Base-by-base conservation (phyloP, 805 yeast genomes). In the Lachancea quebecensis region DNA sequence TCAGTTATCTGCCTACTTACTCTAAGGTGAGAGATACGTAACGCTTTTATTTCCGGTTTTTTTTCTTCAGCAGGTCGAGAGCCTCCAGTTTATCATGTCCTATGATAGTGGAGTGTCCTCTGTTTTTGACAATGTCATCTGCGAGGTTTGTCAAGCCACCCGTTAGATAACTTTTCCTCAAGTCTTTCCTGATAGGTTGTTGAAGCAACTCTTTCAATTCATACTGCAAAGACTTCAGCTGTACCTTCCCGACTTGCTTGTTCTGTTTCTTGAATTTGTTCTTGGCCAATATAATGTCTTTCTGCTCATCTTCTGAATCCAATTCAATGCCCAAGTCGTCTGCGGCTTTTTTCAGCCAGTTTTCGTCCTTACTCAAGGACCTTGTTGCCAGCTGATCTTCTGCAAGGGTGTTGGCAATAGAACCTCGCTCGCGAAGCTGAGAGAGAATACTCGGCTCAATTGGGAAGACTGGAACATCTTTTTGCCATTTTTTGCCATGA, bases 271-370 rank as follows among this genome's bases (percentile, higher is more conserved):
- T 75, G 46, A 72, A 72, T 54, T 85, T 75, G 57, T 78, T 82
- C 58, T 80, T 79, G 51, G 77, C 77, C 42, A 85, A 65, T 36
- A 77, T 71, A 12, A 50, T 44, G 50, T 64, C 69, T 42, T 50
- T 55, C 49, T 82, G 89, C 43, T 78, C 89, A 37, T 84, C 67
- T 46, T 82, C 90, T 38, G 76, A 70, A 43, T 79, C 65, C 41
- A 81, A 72, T 31, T 85, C 96, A 34, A 90, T 66, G 8, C 95
- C 99, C 45, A 93, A 71, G 41, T 93, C 99, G 43, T 85, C 93
- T 0, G 98, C 98, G 0, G 96, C 97, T 58, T 87, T 80, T 48
- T 78, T 75, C 48, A 89, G 70, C 97, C 98, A 89, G 18, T 78
- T 71, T 45, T 79, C 80, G 52, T 88, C 93, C 55, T 82, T 84